Evolutionary conservation across 2,329 filamentous ascomycete genomes (phyloP).

Genomic region (Curvularia hawaiiensis): DNA sequence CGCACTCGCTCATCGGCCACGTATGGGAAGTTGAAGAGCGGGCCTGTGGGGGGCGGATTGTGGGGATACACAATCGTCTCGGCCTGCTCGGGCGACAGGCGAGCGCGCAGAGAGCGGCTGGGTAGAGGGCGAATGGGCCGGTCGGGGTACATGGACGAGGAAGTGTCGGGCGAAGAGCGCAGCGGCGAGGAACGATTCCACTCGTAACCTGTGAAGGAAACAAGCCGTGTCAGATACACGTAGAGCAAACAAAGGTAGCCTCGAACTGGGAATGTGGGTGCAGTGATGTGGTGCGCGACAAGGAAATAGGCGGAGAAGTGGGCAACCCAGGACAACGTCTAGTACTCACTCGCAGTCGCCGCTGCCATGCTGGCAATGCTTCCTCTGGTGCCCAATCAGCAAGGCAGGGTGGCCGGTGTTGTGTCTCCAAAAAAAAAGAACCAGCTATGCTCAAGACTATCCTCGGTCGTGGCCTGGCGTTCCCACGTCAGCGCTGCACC

Average conservation of each 20-base stretch:
- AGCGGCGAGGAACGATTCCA: conserved; percentile 49
- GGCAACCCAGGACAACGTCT: conserved; percentile 27
- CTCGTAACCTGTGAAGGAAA: conserved; percentile 47
- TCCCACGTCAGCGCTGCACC: conserved; percentile 25
- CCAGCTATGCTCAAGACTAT: conserved; percentile 9
- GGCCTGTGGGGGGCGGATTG: conserved; percentile 70
- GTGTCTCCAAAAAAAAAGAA: conserved; percentile 18
- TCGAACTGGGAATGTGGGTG: conserved; percentile 21
- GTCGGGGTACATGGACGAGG: conserved; percentile 82
- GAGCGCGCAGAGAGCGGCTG: conserved; percentile 84
- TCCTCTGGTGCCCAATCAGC: conserved; percentile 30
- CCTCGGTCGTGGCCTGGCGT: conserved; percentile 21
- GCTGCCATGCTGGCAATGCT: conserved; percentile 46
- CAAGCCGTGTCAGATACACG: conserved; percentile 43
- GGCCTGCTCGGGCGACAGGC: conserved; percentile 83
- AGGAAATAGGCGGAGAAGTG: conserved; percentile 28
- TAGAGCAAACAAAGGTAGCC: conserved; percentile 32
- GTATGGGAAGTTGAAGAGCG: conserved; percentile 76
- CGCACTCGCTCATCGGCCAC: conserved; percentile 38
- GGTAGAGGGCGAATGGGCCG: conserved; percentile 92
- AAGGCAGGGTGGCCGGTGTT: conserved; percentile 14
- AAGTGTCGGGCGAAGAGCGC: conserved; percentile 66
- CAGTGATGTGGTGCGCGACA: conserved; percentile 31
- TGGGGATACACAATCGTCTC: conserved; percentile 83
- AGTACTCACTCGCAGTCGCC: conserved; percentile 49